Evolutionary conservation across 345 rosid genomes (phyloP).

Genomic region (Hevea brasiliensis): DNA sequence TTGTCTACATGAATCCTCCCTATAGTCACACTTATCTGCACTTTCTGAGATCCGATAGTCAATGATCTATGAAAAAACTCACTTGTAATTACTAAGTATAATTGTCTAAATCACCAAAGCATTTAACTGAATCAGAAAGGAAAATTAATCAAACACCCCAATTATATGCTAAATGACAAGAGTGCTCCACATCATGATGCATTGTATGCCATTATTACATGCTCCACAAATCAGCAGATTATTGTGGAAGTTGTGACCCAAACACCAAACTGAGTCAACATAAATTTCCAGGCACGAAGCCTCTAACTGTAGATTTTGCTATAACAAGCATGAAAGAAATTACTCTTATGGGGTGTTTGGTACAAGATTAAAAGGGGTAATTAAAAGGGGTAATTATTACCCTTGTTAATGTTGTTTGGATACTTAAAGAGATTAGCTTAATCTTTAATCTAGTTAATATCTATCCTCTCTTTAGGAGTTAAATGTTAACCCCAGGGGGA

Average conservation of each 20-base stretch:
- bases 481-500: too few relatives aligned
- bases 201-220: not conserved
- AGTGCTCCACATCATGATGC: constrained; percentile 1
- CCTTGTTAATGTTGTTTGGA: too few relatives aligned
- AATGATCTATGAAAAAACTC: not conserved
- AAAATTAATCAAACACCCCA: not conserved
- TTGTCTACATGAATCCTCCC: not conserved
- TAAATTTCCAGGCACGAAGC: not conserved
- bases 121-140: not conserved
- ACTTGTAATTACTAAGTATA: not conserved
- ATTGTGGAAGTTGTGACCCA: not conserved
- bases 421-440: too few relatives aligned
- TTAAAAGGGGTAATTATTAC: too few relatives aligned
- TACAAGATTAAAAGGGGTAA: too few relatives aligned
- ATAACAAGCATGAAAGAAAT: too few relatives aligned
- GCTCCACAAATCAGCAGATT: constrained; percentile 2
- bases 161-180: constrained; percentile 2
- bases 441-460: too few relatives aligned
- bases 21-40: too few relatives aligned
- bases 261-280: not conserved
- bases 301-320: not conserved
- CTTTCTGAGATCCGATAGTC: not conserved
- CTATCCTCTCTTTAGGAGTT: too few relatives aligned
- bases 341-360: too few relatives aligned
- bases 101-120: not conserved